Base-by-base conservation (phyloP, 352 stramenopile genomes). In the Globisporangium splendens region DNA sequence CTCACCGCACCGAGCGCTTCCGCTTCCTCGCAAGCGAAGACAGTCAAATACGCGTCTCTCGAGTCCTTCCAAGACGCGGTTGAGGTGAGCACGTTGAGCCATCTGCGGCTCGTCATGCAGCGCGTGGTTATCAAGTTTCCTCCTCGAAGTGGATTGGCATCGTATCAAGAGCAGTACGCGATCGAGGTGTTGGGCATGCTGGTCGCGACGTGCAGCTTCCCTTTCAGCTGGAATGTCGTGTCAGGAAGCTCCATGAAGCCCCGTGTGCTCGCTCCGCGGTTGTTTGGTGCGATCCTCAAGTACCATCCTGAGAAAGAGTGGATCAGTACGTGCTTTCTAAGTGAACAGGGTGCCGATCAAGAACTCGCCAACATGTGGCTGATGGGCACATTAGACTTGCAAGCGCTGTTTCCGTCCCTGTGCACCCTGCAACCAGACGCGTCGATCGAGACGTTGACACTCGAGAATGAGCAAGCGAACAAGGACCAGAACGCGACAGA, bases 121-220 rank as follows among this genome's bases (percentile, higher is more conserved):
- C 69, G 77, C 12, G 63, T 90, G 33, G 61, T 91, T 28, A 68
- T 91, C 31, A 70, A 75, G 10, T 84, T 83, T 18, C 79, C 77
- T 1, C 28, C 75, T 1, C 28, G 31, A 41, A 61, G 56, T 46
- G 65, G 66, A 8, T 56, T 63, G 28, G 56, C 54, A 38, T 59
- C 49, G 1, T 85, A 73, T 41, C 56, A 83, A 14, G 78, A 94
- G 65, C 47, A 86, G n/a, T 90, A 77, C 49, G 53, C 75, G 14
- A 72, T 92, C 42, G 82, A 94, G 60, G 62, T 92, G 46, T 58
- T 91, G 20, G 84, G 82, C 11, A 66, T 60, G 42, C 66, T 89
- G 21, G 65, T 94, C 21, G 75, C 82, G 7, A 81, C 75, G 0
- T 83, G 77, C 42, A 72, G 72, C 14, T 69, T 87, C 44, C 66